Evolutionary conservation across 2,329 filamentous ascomycete species (phyloP).

Genomic region (Ophiostoma angusticollis): DNA sequence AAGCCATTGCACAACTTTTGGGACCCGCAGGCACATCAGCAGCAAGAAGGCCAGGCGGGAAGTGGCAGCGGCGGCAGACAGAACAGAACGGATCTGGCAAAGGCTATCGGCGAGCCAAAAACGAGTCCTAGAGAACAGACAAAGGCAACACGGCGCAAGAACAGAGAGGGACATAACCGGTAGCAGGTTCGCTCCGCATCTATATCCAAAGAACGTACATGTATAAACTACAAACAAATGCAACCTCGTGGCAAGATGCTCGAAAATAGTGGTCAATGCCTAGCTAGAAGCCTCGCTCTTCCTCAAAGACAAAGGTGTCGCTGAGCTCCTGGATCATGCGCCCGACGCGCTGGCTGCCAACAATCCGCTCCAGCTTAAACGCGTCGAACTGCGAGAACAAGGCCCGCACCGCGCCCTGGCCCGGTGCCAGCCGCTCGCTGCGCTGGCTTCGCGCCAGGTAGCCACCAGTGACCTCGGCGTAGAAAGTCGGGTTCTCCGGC

Average conservation of each 20-base stretch:
- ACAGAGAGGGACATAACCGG: neutral
- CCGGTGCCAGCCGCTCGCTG: slow-evolving; percentile 40
- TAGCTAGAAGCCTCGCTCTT: slow-evolving; percentile 18
- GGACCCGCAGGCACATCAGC: slow-evolving; percentile 1
- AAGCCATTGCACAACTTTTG: slow-evolving; percentile 13
- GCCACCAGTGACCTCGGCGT: slow-evolving; percentile 59
- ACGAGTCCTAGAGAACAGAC: neutral
- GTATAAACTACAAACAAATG: too few species aligned
- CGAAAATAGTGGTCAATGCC: too few species aligned
- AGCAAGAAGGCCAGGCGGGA: neutral
- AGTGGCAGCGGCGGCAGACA: neutral
- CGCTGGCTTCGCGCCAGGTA: slow-evolving; percentile 50
- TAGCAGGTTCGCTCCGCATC: too few species aligned
- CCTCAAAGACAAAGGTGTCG: slow-evolving; percentile 94
- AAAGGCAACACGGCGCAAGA: neutral
- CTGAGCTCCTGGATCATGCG: slow-evolving; percentile 74
- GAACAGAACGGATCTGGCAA: neutral
- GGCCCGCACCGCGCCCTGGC: slow-evolving; percentile 44
- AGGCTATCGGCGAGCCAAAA: slow-evolving; percentile 9
- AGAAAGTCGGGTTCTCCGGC: slow-evolving; percentile 78
- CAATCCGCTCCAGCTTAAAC: slow-evolving; percentile 76
- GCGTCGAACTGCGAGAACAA: slow-evolving; percentile 85
- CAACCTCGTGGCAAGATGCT: too few species aligned
- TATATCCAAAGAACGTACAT: too few species aligned
- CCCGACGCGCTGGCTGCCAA: slow-evolving; percentile 65